Conservation (phyloP, 257 asterid species). For the Orobanche coerulescens region DNA sequence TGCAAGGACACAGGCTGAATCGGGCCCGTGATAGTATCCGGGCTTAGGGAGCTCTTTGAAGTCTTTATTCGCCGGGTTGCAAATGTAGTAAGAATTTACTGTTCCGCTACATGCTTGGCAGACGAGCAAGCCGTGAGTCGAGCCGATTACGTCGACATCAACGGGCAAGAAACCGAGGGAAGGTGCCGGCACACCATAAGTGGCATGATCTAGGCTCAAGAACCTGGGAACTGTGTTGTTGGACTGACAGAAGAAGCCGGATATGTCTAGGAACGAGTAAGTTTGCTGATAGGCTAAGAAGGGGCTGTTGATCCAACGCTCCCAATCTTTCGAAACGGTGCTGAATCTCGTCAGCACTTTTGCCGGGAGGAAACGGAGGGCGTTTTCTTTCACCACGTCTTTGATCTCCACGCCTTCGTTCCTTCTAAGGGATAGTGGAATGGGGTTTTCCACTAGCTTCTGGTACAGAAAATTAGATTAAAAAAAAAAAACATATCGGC, state of each 20-base stretch:
- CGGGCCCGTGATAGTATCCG: neutral
- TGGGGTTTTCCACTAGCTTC: no score
- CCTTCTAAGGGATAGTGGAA: no score
- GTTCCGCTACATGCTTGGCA: neutral
- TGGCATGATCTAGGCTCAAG: neutral
- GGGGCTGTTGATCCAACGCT: neutral
- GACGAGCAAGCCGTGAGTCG: neutral
- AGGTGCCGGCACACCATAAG: neutral
- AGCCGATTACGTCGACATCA: neutral
- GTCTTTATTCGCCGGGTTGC: neutral
- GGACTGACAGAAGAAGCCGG: neutral
- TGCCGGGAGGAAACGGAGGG: neutral
- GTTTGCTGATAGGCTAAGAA: neutral
- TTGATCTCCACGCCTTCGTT: neutral
- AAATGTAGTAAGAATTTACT: neutral
- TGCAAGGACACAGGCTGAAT: neutral
- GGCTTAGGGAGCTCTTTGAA: neutral
- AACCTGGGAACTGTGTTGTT: neutral
- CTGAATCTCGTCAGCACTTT: neutral
- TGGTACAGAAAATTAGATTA: no score
- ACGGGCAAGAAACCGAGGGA: neutral
- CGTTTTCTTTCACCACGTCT: neutral
- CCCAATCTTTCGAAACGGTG: neutral
- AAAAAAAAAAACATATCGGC: no score
- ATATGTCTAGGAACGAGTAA: neutral